Base-by-base conservation (phyloP, 805 yeast species). In the Kluyveromyces starmeri region DNA sequence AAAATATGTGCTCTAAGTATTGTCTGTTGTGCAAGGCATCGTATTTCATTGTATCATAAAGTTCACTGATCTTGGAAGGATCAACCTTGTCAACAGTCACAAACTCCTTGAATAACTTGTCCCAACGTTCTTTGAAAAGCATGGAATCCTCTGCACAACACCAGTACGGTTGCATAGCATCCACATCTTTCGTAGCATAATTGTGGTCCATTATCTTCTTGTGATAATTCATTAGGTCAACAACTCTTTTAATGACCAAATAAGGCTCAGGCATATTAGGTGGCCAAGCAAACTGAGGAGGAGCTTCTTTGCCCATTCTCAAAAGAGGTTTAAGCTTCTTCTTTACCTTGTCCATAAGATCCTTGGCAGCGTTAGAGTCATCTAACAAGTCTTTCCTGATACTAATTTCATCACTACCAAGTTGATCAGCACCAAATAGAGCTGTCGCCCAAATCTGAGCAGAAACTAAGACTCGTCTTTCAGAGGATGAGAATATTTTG, bases 261-360 rank as follows among this genome's bases (percentile, higher is more conserved):
- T 85, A 89, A 2, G 99, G 99, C 53, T 92, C 94, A 0, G 98
- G 97, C 83, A 92, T 86, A 54, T 85, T 85, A 13, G 92, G 83
- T 1, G 99, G 98, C 99, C 99, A 92, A 0, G 98, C 83, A 59
- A 92, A 92, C 53, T 92, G 96, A 1, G 94, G 83, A 12, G 98
- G 97, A 0, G 97, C 96, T 48, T 85, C 95, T 36, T 85, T 83
- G 2, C 98, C 98, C 58, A 88, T 92, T 60, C 99, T 74, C 35
- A 92, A 65, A 50, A 92, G 66, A 1, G 97, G 96, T 60, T 92
- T 92, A 52, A 92, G 69, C 65, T 88, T 85, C 74, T 92, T 92
- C 61, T 92, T 92, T 24, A 92, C 99, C 52, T 86, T 83, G 53
- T 92, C 99, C 97, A 89, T 92, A 32, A 85, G 67, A 55, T 85